Percentiles rank a stretch among this genome's conserved stretches.
Conservation (phyloP, 2,329 filamentous ascomycete genomes). For the Penicillium sclerotigenum region DNA sequence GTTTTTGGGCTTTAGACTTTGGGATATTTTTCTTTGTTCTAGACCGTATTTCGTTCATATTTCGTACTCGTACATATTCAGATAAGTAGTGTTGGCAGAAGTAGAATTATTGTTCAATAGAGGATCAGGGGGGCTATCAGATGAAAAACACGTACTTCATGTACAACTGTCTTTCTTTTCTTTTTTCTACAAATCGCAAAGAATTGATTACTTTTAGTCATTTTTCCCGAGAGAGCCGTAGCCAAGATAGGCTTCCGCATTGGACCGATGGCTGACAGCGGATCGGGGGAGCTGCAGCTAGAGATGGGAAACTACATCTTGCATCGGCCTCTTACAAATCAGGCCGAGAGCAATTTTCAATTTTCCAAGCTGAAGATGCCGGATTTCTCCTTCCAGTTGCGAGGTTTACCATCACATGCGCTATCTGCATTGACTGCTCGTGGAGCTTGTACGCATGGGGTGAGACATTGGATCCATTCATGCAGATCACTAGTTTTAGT, state of each 20-base stretch:
- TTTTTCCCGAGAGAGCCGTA: neutral
- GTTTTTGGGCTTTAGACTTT: too few species aligned
- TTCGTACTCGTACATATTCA: neutral
- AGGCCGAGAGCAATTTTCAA: neutral
- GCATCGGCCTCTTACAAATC: neutral
- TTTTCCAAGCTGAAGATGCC: neutral
- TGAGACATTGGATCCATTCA: constrained; percentile 2
- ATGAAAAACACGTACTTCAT: neutral
- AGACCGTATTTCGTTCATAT: neutral
- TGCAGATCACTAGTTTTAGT: constrained; percentile 7
- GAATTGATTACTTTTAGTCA: neutral
- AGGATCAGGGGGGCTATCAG: neutral
- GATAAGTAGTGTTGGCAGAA: neutral
- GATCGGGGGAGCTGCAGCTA: constrained; percentile 2
- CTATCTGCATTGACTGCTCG: neutral
- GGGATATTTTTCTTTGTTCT: neutral
- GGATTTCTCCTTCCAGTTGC: neutral
- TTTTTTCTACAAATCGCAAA: neutral
- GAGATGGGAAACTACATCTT: neutral
- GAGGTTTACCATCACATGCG: neutral
- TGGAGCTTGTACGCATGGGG: constrained; percentile 1
- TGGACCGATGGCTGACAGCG: neutral
- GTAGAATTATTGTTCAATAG: neutral
- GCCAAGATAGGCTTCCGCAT: neutral
- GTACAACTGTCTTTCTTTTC: too few species aligned